A percentile compares a stretch with the other conserved stretches of the same genome.
These are phyloP conservation scores for Cordyceps farinosa DNA, from an alignment of 2,329 filamentous ascomycete genomes.

Conservation along the genomic window DNA sequence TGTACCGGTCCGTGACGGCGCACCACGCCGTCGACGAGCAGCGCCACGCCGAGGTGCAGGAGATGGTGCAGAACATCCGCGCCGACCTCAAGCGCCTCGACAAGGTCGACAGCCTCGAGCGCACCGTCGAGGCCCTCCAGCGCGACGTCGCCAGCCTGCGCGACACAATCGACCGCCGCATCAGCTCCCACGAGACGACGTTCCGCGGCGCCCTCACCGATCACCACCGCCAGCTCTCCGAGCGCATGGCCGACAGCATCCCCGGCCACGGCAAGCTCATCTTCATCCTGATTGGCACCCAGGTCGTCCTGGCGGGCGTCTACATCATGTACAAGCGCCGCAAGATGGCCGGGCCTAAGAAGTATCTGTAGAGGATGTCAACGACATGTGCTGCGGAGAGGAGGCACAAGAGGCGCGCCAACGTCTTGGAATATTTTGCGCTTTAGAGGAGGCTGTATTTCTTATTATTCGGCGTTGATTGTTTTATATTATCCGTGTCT, in stretches of 20 bases:
- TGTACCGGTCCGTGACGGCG: constrained; percentile 55
- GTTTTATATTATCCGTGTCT: neutral
- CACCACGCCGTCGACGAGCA: constrained; percentile 51
- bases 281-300: constrained; percentile 69
- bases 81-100: constrained; percentile 41
- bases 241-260: constrained; percentile 45
- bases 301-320: constrained; percentile 63
- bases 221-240: constrained; percentile 48
- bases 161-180: constrained; percentile 49
- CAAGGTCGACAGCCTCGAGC: constrained; percentile 42
- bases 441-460: neutral
- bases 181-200: constrained; percentile 48
- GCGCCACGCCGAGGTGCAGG: constrained; percentile 53
- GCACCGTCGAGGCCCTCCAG: constrained; percentile 42
- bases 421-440: neutral
- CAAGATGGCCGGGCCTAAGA: constrained; percentile 76
- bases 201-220: constrained; percentile 50
- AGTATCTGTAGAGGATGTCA: constrained; percentile 63
- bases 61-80: constrained; percentile 46
- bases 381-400: no score
- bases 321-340: constrained; percentile 80
- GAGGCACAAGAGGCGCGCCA: neutral
- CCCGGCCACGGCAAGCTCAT: constrained; percentile 55
- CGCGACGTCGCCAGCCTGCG: constrained; percentile 56
- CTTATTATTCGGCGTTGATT: neutral